phyloP scores from a whole-genome alignment of 192 early-diverging fungal species.

The Rhizoclosmatium sp. region DNA sequence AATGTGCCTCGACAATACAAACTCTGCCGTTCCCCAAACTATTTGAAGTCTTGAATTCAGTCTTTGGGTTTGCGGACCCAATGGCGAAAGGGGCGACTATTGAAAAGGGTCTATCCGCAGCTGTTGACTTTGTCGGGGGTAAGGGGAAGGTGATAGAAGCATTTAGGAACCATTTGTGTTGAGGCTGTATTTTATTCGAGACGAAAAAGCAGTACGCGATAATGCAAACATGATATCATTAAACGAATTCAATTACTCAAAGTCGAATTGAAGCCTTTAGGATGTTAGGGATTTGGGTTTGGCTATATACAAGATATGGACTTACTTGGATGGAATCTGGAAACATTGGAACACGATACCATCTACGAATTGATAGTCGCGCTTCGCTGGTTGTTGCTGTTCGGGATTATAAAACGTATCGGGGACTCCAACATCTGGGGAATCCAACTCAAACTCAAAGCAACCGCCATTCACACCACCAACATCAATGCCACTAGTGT shows the following conservation, averaged over 20 bases:
- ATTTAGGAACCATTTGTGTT: too few species aligned
- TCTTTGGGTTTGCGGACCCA: background rate
- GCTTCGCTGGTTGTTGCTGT: too few species aligned
- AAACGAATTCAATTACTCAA: background rate
- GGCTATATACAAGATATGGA: background rate
- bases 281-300: too few species aligned
- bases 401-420: too few species aligned
- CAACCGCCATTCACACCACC: too few species aligned
- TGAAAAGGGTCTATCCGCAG: constrained; percentile 12
- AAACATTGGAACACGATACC: constrained; percentile 15
- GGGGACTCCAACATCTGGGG: too few species aligned
- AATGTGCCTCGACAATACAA: background rate
- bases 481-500: background rate
- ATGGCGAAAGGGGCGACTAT: background rate
- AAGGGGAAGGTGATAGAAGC: too few species aligned
- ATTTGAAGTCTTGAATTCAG: constrained; percentile 5
- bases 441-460: background rate
- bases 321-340: constrained; percentile 1
- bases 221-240: too few species aligned
- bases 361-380: background rate
- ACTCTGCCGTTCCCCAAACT: constrained; percentile 13
- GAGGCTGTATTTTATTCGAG: too few species aligned
- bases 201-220: too few species aligned
- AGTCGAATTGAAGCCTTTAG: background rate
- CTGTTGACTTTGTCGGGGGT: background rate